Conservation (phyloP, 257 asterid species). For the Cruciata laevipes region DNA sequence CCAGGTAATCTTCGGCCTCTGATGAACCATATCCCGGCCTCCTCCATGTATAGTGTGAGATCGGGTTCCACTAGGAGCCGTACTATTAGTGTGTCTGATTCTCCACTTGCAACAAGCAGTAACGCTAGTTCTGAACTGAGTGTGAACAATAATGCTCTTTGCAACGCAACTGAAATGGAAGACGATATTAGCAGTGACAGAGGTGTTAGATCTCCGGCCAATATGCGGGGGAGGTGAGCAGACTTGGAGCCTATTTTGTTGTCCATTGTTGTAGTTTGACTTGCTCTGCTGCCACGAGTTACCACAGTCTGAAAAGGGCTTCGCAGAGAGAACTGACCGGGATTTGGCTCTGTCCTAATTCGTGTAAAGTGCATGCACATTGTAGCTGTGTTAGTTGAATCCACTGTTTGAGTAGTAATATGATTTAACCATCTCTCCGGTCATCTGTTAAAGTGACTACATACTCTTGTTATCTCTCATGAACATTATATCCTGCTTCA, state of each 20-base stretch:
- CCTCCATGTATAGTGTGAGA: slow-evolving; percentile 95
- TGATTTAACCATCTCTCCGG: slow-evolving; percentile 7
- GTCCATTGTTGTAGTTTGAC: slow-evolving; percentile 6
- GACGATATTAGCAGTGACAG: slow-evolving; percentile 69
- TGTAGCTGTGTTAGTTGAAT: slow-evolving; percentile 31
- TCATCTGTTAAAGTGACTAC: neutral
- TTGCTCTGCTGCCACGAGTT: slow-evolving; percentile 7
- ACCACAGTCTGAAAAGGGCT: slow-evolving; percentile 6
- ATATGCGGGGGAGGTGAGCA: slow-evolving; percentile 61
- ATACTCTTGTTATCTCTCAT: slow-evolving; percentile 5
- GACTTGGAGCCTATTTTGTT: neutral
- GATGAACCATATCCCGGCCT: slow-evolving; percentile 85
- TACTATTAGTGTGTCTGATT: slow-evolving; percentile 67
- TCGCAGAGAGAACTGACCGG: slow-evolving; percentile 14
- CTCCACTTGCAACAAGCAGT: slow-evolving; percentile 95
- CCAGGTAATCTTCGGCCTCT: slow-evolving; percentile 78
- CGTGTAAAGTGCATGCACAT: slow-evolving; percentile 42
- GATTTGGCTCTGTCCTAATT: slow-evolving; percentile 19
- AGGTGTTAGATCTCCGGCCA: slow-evolving; percentile 58
- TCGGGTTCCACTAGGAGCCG: slow-evolving; percentile 61
- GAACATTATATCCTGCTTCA: neutral
- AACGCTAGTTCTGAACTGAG: slow-evolving; percentile 93
- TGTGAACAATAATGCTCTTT: slow-evolving; percentile 54
- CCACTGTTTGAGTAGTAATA: slow-evolving; percentile 27
- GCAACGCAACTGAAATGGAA: slow-evolving; percentile 48